Percentiles rank a stretch among this genome's conserved stretches.
Evolutionary conservation across 495 filamentous ascomycete species (phyloP).

Genomic region (Neurospora sublineolata): DNA sequence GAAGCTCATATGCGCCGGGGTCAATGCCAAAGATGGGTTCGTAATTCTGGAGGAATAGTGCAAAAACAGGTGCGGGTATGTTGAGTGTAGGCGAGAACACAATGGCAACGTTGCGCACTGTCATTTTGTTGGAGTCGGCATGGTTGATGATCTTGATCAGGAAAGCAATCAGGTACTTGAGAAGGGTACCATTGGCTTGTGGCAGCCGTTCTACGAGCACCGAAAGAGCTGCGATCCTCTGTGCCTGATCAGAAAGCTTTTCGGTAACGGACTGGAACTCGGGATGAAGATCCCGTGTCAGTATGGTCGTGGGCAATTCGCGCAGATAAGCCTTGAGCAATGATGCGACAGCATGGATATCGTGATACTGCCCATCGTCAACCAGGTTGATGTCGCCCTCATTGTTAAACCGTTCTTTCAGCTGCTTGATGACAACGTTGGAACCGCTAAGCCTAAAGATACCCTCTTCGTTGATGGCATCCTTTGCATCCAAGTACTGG

Average conservation of each 20-base stretch:
- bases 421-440: slow-evolving; percentile 80
- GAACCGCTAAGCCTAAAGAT: slow-evolving; percentile 95
- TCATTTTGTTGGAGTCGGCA: slow-evolving; percentile 92
- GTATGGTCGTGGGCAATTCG: slow-evolving; percentile 79
- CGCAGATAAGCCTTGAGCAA: slow-evolving; percentile 89
- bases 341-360: slow-evolving; percentile 92
- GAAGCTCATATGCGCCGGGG: slow-evolving; percentile 45
- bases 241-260: slow-evolving; percentile 51
- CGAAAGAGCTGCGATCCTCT: slow-evolving; percentile 76
- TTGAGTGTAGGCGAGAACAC: slow-evolving; percentile 98
- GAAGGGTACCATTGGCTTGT: slow-evolving; percentile 61
- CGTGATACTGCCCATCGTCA: slow-evolving; percentile 73
- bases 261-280: slow-evolving; percentile 82
- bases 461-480: slow-evolving; percentile 77
- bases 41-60: slow-evolving; percentile 85
- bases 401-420: slow-evolving; percentile 83
- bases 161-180: slow-evolving; percentile 75
- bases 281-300: slow-evolving; percentile 81
- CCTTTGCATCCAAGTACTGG: slow-evolving; percentile 79
- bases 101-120: slow-evolving; percentile 90
- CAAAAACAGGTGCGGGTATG: slow-evolving; percentile 90
- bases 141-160: slow-evolving; percentile 84
- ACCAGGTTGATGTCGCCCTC: slow-evolving; percentile 90
- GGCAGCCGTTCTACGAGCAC: slow-evolving; percentile 77
- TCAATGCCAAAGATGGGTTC: slow-evolving; percentile 70